Conservation (phyloP, 164 flowering plant genomes). For the Saururus chinensis region DNA sequence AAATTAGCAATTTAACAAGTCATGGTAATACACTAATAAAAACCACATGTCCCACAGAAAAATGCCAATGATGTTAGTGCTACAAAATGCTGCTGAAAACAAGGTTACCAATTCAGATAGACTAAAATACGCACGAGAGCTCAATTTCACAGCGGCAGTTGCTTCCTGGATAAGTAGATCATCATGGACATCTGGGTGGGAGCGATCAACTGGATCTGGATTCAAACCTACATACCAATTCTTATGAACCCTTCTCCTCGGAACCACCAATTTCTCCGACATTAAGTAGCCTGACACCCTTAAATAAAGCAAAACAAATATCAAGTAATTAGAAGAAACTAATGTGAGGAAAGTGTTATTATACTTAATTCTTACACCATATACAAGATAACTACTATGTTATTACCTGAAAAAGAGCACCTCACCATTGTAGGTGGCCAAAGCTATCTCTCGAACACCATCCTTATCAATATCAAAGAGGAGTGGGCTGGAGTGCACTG, state of each 20-base stretch:
- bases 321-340: neutral
- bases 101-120: neutral
- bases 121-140: constrained; percentile 21
- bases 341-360: neutral
- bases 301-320: constrained; percentile 8
- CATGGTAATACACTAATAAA: neutral
- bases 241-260: constrained; percentile 72
- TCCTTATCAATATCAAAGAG: constrained; percentile 97
- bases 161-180: constrained; percentile 54
- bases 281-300: constrained; percentile 95
- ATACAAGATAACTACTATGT: neutral
- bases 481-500: constrained; percentile 91
- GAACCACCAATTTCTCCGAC: constrained; percentile 79
- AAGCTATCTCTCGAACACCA: constrained; percentile 90
- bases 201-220: constrained; percentile 75
- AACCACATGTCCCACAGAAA: neutral
- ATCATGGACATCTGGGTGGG: constrained; percentile 96
- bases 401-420: constrained; percentile 93
- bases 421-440: constrained; percentile 96
- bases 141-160: constrained; percentile 27
- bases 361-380: neutral
- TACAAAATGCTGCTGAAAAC: too few relatives aligned
- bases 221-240: constrained; percentile 88
- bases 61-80: neutral
- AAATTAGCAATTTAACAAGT: neutral